Evolutionary conservation across 768 basidiomycete genomes (phyloP), one percentile per base, ranked within the genome.

Genomic region (Termitomyces sp.): DNA sequence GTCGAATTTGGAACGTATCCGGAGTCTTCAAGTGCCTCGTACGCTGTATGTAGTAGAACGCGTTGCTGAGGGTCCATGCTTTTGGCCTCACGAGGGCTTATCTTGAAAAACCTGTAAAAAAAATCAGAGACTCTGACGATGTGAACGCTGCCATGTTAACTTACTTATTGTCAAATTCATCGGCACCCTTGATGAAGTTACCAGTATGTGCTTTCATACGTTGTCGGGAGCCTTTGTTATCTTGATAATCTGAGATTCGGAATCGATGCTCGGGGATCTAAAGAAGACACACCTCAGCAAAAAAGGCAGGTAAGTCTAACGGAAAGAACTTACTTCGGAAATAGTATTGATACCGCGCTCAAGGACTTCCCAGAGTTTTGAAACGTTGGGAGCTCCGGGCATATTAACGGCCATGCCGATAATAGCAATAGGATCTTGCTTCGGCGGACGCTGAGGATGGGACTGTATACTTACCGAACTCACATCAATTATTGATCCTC

Each of bases 11-110:
- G 85, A 13, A 86, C 80, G 62, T 86, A 89, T 0, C 88, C 89
- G 4, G 87, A 78, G 56, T 82, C 76, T 63, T 89, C 87, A 4
- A 90, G 72, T 0, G 88, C 88, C 53, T 86, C 78, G 50, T 87
- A 80, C 5, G 84, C 85, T 3, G 80, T 76, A 36, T 85, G 86
- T 15, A 90, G 74, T 5, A 90, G 70, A 32, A 90, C 60, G 5
- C 88, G 78, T 58, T 89, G 87, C 59, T 89, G 88, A 7, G 89
- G 88, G 62, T 89, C 86, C 86, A 89, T 89, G 65, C 74, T 81
- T 56, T 71, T 80, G 13, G 89, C 88, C 67, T 90, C 88, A 5
- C 88, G 79, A 2, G 89, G 88, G 38, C 83, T 86, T 42, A 88
- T 79, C 39, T 79, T 82, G 74, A 90, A 91, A 64, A 88, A 88